A percentile compares a stretch with the other conserved stretches of the same genome.
phyloP scores from a whole-genome alignment of 306 rosid genomes.

The Alnus glutinosa region DNA sequence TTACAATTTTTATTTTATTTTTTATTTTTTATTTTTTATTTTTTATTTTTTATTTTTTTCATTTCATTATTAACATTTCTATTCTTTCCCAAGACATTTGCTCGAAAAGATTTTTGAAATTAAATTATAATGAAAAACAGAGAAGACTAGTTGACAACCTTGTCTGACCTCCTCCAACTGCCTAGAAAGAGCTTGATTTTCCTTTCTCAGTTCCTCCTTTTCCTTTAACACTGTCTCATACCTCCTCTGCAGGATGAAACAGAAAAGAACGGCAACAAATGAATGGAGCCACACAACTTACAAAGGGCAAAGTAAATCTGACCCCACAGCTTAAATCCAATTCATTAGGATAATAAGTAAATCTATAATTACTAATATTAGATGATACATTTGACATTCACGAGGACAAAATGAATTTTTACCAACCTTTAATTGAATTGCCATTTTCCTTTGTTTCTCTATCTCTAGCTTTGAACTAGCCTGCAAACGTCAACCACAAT shows the following conservation, averaged over 20 bases:
- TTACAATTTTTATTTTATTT: too few species aligned
- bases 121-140: too few species aligned
- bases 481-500: constrained; percentile 43
- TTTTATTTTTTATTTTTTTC: too few species aligned
- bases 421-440: constrained; percentile 58
- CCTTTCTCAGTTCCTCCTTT: constrained; percentile 69
- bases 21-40: too few species aligned
- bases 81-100: too few species aligned
- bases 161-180: constrained; percentile 85
- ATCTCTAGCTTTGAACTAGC: constrained; percentile 57
- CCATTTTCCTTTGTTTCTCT: constrained; percentile 62
- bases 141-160: constrained; percentile 41
- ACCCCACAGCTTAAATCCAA: background rate
- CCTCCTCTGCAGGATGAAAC: constrained; percentile 50
- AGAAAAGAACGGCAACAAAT: background rate
- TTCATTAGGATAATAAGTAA: background rate
- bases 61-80: too few species aligned
- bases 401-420: background rate
- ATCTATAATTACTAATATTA: background rate
- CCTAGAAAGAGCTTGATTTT: constrained; percentile 68
- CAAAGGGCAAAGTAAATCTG: background rate
- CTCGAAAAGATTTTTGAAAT: too few species aligned
- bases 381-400: background rate
- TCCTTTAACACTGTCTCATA: constrained; percentile 54
- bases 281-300: background rate